A percentile compares a stretch with the other conserved stretches of the same genome.
Conservation (phyloP, 75 land plant species). For the Sequoiadendron giganteum region DNA sequence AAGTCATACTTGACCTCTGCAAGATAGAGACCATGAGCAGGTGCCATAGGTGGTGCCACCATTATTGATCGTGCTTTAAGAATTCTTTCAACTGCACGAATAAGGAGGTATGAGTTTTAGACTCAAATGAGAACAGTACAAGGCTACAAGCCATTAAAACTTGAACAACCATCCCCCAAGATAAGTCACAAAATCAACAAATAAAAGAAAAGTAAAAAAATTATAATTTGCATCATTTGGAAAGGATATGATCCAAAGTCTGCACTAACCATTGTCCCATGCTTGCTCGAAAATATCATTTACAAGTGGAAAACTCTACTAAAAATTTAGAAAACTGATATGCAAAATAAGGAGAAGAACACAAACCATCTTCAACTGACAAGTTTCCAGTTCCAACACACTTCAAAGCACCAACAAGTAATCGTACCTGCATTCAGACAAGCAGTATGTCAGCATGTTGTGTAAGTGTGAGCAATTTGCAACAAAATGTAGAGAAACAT, state of each 20-base stretch:
- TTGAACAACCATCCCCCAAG: background rate
- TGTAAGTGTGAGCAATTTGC: background rate
- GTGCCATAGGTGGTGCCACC: slow-evolving; percentile 86
- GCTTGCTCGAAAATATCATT: background rate
- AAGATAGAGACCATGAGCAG: slow-evolving; percentile 93
- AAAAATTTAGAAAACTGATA: background rate
- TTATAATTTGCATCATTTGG: background rate
- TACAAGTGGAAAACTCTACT: background rate
- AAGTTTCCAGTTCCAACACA: slow-evolving; percentile 74
- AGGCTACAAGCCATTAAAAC: background rate
- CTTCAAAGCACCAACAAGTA: slow-evolving; percentile 86
- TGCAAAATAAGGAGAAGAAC: background rate
- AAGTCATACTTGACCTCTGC: slow-evolving; percentile 71
- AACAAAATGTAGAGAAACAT: background rate
- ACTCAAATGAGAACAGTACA: background rate
- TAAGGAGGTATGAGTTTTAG: background rate
- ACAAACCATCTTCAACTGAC: slow-evolving; percentile 65
- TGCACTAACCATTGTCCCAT: background rate
- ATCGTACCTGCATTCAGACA: slow-evolving; percentile 55
- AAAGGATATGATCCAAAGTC: background rate
- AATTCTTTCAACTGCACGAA: slow-evolving; percentile 57
- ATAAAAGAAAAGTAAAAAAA: background rate
- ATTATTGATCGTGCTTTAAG: slow-evolving; percentile 69
- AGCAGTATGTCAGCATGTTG: background rate
- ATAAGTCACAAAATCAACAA: background rate